Evolutionary conservation across 306 rosid species (phyloP).

Genomic region (Prunus padus): DNA sequence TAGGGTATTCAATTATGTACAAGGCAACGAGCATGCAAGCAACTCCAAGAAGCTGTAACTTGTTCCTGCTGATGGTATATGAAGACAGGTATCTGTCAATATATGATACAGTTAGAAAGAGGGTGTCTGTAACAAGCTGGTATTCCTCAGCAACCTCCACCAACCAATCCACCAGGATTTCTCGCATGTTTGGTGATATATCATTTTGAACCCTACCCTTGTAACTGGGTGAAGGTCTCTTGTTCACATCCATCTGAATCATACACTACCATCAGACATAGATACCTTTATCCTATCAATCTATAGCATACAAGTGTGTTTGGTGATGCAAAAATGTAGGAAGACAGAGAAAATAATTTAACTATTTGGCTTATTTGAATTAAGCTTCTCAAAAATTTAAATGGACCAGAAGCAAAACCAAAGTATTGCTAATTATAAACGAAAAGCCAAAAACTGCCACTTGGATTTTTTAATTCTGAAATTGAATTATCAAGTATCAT

Average conservation of each 20-base stretch:
- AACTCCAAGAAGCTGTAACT: slow-evolving; percentile 52
- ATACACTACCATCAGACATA: slow-evolving; percentile 2
- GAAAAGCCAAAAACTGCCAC: not conserved
- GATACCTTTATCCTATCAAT: not conserved
- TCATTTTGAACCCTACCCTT: slow-evolving; percentile 24
- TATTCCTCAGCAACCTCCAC: slow-evolving; percentile 43
- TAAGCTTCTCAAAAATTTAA: not conserved
- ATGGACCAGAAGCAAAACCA: not conserved
- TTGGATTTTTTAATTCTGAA: not conserved
- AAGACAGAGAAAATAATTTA: not conserved
- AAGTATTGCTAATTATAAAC: not conserved
- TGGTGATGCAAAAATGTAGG: not conserved
- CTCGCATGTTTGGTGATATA: slow-evolving; percentile 25
- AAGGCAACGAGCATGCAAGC: slow-evolving; percentile 44
- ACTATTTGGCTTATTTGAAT: not conserved
- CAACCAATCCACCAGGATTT: slow-evolving; percentile 48
- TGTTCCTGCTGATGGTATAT: slow-evolving; percentile 19
- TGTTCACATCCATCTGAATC: slow-evolving; percentile 36
- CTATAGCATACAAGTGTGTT: not conserved
- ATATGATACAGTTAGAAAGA: slow-evolving; percentile 38
- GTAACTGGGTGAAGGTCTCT: slow-evolving; percentile 24
- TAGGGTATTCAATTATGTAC: slow-evolving; percentile 14
- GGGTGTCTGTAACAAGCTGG: slow-evolving; percentile 41
- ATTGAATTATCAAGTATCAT: not conserved
- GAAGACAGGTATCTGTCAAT: slow-evolving; percentile 44